Base-by-base conservation (phyloP, 345 rosid species). In the Heritiera littoralis region DNA sequence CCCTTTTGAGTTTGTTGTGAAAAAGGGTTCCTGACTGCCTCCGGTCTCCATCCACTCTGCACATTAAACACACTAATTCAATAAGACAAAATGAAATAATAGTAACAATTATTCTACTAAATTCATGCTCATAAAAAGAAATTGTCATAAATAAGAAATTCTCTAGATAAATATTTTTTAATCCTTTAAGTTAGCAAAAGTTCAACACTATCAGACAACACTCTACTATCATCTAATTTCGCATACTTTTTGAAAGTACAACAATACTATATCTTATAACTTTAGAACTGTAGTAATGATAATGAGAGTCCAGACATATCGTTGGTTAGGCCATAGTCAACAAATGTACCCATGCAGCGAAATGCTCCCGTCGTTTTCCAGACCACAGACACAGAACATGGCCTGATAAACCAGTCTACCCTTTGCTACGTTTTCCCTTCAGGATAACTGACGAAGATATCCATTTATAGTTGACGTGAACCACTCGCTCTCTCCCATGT, bases 21-120 rank as follows among this genome's bases (percentile, higher is more conserved):
- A 81, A 91, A 93, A 23, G 94, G 97, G 74, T 89, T 93, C 87
- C 85, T 86, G 59, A 40, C 80, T 45, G 20, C 86, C 64, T 88
- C 94, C 56, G 86, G 89, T 71, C 87, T 84, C 97, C 95, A 88
- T 68, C 88, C 92, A 74, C 91, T 83, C 97, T 93, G 95, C 90
- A 91, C 78, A 82, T 70, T 70, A 55, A 3, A 70, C 66, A 78
- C 10, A 15, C 10, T 30, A 41, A 71, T 70, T 43, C 45, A 38
- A 73, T 45, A 14, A 58, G 7, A 49, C 11, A 23, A 59, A 58
- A 54, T 64, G 15, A 32, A 17, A 52, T 32, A 70, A 48, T 4
- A 3, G 48, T 23, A 23, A 72, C 14, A 51, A 49, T 63, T 75
- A 60, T 7, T n/a, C 6, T 2, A 46, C 18, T 41, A 9, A 9